These are phyloP conservation scores for Orbilia quercus DNA, from an alignment of 2,329 filamentous ascomycete genomes.

Conservation along the genomic window DNA sequence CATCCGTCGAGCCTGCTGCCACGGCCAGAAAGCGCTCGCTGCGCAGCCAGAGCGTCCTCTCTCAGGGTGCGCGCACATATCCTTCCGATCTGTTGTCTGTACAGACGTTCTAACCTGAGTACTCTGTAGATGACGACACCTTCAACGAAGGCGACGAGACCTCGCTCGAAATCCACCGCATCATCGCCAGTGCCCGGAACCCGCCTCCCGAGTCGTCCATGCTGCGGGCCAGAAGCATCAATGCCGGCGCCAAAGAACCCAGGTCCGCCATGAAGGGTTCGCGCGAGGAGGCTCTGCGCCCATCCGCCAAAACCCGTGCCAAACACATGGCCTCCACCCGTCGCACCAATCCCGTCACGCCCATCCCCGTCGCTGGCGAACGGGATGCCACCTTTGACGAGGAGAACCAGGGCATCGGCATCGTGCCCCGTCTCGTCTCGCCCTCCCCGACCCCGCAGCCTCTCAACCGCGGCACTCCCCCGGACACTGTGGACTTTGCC, in stretches of 20 bases:
- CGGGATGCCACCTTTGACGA: slow-evolving; percentile 47
- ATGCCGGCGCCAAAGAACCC: slow-evolving; percentile 43
- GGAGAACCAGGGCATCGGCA: slow-evolving; percentile 47
- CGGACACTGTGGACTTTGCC: slow-evolving; percentile 33
- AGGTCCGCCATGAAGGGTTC: slow-evolving; percentile 52
- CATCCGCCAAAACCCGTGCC: slow-evolving; percentile 51
- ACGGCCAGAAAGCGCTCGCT: slow-evolving; percentile 37
- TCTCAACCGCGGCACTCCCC: slow-evolving; percentile 11
- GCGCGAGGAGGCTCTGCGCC: slow-evolving; percentile 42
- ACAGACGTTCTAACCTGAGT: neutral
- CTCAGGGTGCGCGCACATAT: slow-evolving; percentile 42
- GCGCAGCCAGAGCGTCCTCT: slow-evolving; percentile 50
- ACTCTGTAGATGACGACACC: slow-evolving; percentile 35
- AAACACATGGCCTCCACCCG: slow-evolving; percentile 23
- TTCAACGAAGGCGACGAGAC: slow-evolving; percentile 52
- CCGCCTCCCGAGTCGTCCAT: slow-evolving; percentile 41
- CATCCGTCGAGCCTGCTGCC: slow-evolving; percentile 18
- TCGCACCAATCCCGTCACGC: slow-evolving; percentile 32
- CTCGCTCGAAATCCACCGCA: slow-evolving; percentile 51
- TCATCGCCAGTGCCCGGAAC: slow-evolving; percentile 45
- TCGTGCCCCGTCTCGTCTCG: slow-evolving; percentile 30
- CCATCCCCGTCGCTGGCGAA: slow-evolving; percentile 34
- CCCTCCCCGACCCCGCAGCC: slow-evolving; percentile 36
- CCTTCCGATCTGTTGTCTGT: neutral
- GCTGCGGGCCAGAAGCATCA: slow-evolving; percentile 40